Evolutionary conservation across 73 alveolate genomes (phyloP), one percentile per base, ranked within the genome.

Genomic region (Paramecium caudatum): DNA sequence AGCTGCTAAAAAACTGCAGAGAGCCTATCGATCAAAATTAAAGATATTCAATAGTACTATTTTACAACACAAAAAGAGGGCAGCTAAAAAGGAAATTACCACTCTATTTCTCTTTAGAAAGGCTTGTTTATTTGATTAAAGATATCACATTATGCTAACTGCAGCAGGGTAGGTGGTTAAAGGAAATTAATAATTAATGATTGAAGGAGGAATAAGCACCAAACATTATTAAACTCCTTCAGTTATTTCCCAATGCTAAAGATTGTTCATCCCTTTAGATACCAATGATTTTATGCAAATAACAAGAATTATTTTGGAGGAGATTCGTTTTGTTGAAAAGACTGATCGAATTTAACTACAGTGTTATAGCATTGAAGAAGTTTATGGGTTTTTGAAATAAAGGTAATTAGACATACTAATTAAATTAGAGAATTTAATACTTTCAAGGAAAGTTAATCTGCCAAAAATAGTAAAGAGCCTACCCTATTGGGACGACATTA

Each of bases 321-420:
- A 74, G 21, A 45, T 74, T 74, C 13, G 32, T 12, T 37, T 74
- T 16, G 55, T 21, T 16, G 17, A 27, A 27, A 41, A 39, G 43
- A 39, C 36, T 21, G 68, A 74, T 13, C 7, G 23, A 39, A 45
- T 74, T 19, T 43, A 27, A 10, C 21, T 74, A 19, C 17, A 74
- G 43, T 21, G 55, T 74, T 27, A 9, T 19, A 74, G 88, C 32
- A 34, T 74, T 36, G 88, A 74, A 74, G 88, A 74, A 39, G 68
- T 74, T 74, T 41, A 74, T 27, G 88, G 88, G 21, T 34, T 34
- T 68, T 6, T 68, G 13, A 34, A 32, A 25, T 33, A 68, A 13
- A 68, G 80, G 80, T 55, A 55, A 55, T 55, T 55, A 55, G 2
- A 21, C 12, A 19, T 13, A 27, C 1, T 10, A 1, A 27, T 39